Conservation (phyloP, 1,284 basidiomycete species). For the Rhodotorula sp. region DNA sequence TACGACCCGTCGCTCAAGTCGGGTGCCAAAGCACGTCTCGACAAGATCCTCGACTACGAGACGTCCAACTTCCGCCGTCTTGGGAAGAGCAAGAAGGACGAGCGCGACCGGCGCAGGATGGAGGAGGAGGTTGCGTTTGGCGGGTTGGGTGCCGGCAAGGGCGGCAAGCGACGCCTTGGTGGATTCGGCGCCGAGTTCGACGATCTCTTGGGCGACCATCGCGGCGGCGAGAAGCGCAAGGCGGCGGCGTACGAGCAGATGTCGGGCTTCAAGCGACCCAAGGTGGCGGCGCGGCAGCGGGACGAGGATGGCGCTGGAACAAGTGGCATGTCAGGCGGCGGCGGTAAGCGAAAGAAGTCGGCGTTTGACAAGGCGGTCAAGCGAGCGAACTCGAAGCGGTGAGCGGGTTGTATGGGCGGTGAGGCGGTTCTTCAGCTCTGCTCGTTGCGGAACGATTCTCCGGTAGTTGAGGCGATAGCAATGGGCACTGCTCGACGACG, state of each 20-base stretch:
- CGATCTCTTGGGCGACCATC: constrained; percentile 50
- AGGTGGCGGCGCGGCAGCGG: constrained; percentile 6
- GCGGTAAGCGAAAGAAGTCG: constrained; percentile 28
- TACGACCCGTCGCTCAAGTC: constrained; percentile 51
- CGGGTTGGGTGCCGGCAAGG: constrained; percentile 45
- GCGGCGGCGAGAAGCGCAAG: constrained; percentile 33
- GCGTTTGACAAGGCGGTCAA: constrained; percentile 43
- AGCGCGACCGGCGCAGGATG: constrained; percentile 71
- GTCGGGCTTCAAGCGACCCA: constrained; percentile 33
- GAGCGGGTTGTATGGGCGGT: too few species aligned
- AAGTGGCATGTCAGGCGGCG: constrained; percentile 24
- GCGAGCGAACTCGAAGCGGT: constrained; percentile 11
- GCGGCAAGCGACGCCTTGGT: constrained; percentile 50
- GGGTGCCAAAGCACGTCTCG: constrained; percentile 71
- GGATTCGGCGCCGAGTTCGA: constrained; percentile 47
- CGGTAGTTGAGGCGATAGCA: too few species aligned
- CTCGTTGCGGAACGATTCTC: too few species aligned
- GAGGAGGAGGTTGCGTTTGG: constrained; percentile 93
- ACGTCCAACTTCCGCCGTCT: constrained; percentile 93
- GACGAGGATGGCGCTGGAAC: constrained; percentile 18
- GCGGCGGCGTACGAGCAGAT: constrained; percentile 37
- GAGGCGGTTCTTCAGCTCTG: too few species aligned
- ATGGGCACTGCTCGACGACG: too few species aligned
- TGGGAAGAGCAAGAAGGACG: constrained; percentile 87
- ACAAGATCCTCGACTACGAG: constrained; percentile 84